Evolutionary conservation across 768 basidiomycete genomes (phyloP).

Genomic region (Cystofilobasidium macerans): DNA sequence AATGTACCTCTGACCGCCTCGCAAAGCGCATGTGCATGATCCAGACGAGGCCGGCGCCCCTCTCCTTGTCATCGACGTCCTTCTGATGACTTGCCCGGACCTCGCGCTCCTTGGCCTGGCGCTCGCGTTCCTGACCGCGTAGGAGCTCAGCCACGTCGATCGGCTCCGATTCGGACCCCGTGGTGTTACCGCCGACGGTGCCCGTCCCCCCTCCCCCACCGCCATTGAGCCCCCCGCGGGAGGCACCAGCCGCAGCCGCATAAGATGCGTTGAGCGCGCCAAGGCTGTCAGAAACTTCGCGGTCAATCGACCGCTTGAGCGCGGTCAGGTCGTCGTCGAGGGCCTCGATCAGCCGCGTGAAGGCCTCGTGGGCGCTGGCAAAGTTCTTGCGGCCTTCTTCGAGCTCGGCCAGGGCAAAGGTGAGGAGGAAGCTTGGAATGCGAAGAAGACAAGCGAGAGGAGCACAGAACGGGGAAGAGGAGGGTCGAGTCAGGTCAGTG

Average conservation of each 20-base stretch:
- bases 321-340: constrained; percentile 43
- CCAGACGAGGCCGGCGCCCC: constrained; percentile 61
- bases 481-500: not conserved
- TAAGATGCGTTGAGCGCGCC: constrained; percentile 4
- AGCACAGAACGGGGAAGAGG: not conserved
- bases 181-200: constrained; percentile 11
- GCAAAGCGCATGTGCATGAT: constrained; percentile 87
- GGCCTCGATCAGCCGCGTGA: constrained; percentile 57
- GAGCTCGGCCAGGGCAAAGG: constrained; percentile 72
- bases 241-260: not conserved
- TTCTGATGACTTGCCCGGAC: constrained; percentile 32
- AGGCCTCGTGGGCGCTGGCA: constrained; percentile 58
- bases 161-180: constrained; percentile 27
- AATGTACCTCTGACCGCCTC: constrained; percentile 57
- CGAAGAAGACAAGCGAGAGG: constrained; percentile 9
- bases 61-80: constrained; percentile 47
- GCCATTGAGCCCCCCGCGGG: not conserved
- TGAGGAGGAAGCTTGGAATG: constrained; percentile 88
- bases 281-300: constrained; percentile 23
- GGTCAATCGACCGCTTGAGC: constrained; percentile 32
- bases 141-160: constrained; percentile 40
- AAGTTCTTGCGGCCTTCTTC: constrained; percentile 56
- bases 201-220: constrained; percentile 12
- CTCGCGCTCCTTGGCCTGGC: constrained; percentile 33
- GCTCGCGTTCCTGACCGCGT: constrained; percentile 32